phyloP scores from a whole-genome alignment of 1,284 basidiomycete genomes.

The Rhodotorula sp. region DNA sequence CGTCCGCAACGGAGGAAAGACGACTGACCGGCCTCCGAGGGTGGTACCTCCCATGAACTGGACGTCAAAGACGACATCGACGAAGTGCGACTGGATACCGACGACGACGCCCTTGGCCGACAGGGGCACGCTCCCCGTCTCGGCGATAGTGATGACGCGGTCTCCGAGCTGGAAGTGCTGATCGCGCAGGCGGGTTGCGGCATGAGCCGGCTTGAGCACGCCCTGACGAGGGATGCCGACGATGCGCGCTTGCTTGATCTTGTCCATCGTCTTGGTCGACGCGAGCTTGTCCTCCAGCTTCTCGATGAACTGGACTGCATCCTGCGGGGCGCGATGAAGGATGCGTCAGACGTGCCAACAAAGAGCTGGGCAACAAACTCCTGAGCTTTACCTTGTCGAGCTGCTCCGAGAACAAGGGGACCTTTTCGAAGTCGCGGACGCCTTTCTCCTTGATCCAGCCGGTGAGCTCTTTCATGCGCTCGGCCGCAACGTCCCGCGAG shows the following conservation, averaged over 20 bases:
- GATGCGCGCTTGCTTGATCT: slow-evolving; percentile 84
- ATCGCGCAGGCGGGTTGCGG: slow-evolving; percentile 82
- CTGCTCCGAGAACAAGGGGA: slow-evolving; percentile 88
- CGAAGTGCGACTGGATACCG: slow-evolving; percentile 76
- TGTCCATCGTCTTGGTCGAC: slow-evolving; percentile 59
- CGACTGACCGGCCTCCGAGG: slow-evolving; percentile 70
- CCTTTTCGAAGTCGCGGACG: slow-evolving; percentile 85
- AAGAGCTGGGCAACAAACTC: background rate
- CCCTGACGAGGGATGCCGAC: slow-evolving; percentile 92
- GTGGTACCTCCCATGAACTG: slow-evolving; percentile 91
- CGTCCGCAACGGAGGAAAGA: slow-evolving; percentile 20
- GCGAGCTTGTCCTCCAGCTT: slow-evolving; percentile 67
- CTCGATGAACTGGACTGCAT: slow-evolving; percentile 76
- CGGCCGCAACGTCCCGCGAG: slow-evolving; percentile 64
- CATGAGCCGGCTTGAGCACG: slow-evolving; percentile 88
- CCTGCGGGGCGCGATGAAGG: slow-evolving; percentile 52
- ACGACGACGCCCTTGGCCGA: slow-evolving; percentile 91
- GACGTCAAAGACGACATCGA: slow-evolving; percentile 97
- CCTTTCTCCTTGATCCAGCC: slow-evolving; percentile 84
- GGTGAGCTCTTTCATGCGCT: slow-evolving; percentile 72
- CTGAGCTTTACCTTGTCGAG: slow-evolving; percentile 67
- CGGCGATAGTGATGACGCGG: slow-evolving; percentile 91
- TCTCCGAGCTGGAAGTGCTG: slow-evolving; percentile 93
- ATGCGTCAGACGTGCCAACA: background rate
- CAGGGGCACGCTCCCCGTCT: slow-evolving; percentile 85